These are phyloP conservation scores for Cytospora schulzeri DNA, from an alignment of 2,329 filamentous ascomycete genomes.

Conservation along the genomic window DNA sequence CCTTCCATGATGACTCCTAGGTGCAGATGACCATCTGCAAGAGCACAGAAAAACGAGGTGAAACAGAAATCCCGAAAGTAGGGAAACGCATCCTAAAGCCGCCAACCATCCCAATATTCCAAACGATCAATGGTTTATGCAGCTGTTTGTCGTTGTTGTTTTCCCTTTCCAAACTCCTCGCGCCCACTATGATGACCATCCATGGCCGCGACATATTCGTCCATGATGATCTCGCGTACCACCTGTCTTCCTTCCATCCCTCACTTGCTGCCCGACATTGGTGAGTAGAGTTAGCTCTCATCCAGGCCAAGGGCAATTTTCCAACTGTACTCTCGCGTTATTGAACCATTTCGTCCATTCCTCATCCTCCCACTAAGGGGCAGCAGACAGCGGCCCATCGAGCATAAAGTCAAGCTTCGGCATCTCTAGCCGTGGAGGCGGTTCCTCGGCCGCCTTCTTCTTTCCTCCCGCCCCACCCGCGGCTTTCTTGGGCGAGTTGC, in stretches of 20 bases:
- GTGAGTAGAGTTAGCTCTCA: not conserved
- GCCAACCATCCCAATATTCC: constrained; percentile 1
- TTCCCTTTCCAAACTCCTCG: constrained; percentile 16
- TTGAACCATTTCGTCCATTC: constrained; percentile 36
- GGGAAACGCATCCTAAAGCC: constrained; percentile 6
- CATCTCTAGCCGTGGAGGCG: constrained; percentile 64
- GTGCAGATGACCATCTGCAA: constrained; percentile 3
- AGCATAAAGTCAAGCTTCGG: constrained; percentile 56
- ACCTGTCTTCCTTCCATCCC: not conserved
- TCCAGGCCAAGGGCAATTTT: not conserved
- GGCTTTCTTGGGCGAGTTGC: constrained; percentile 49
- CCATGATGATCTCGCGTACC: not conserved
- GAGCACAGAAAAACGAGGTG: not conserved
- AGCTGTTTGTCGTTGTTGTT: constrained; percentile 13
- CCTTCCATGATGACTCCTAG: constrained; percentile 10
- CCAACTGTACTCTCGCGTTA: constrained; percentile 3
- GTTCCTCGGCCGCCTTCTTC: constrained; percentile 52
- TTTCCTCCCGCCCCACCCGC: constrained; percentile 39
- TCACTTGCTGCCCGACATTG: not conserved
- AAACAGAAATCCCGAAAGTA: constrained; percentile 11
- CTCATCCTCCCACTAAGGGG: constrained; percentile 32
- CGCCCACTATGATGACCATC: not conserved
- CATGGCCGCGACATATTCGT: not conserved
- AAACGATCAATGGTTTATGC: constrained; percentile 6
- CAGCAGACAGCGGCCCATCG: constrained; percentile 32